A percentile compares a stretch with the other conserved stretches of the same genome.
phyloP scores from a whole-genome alignment of 2,329 filamentous ascomycete species.

The Aspergillus fijiensis region DNA sequence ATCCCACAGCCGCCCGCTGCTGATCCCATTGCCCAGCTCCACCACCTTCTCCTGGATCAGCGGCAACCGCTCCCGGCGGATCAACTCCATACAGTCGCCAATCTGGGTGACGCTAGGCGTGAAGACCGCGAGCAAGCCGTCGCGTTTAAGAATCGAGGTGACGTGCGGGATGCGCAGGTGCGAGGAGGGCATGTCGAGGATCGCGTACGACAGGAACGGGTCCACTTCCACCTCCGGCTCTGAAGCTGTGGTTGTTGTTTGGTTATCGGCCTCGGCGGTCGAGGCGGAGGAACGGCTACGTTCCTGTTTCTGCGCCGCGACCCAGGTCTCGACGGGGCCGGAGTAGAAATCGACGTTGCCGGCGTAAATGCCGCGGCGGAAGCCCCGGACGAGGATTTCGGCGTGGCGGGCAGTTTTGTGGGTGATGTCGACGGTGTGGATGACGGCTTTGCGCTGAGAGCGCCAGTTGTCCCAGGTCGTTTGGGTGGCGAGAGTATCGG shows the following conservation, averaged over 20 bases:
- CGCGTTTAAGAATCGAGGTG: conserved; percentile 57
- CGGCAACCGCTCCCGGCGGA: conserved; percentile 56
- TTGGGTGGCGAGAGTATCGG: conserved; percentile 23
- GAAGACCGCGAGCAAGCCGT: conserved; percentile 69
- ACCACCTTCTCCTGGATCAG: conserved; percentile 49
- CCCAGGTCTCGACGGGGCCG: conserved; percentile 64
- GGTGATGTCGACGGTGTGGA: conserved; percentile 72
- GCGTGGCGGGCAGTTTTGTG: conserved; percentile 64
- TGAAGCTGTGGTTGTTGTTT: not conserved
- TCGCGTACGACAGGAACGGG: conserved; percentile 69
- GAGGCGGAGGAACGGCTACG: conserved; percentile 25
- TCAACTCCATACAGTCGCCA: conserved; percentile 59
- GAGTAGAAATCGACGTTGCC: conserved; percentile 72
- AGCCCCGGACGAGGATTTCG: conserved; percentile 63
- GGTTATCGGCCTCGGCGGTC: not conserved
- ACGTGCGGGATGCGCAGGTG: conserved; percentile 51
- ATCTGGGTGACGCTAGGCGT: conserved; percentile 78
- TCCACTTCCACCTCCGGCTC: conserved; percentile 22
- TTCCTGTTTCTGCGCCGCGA: conserved; percentile 52
- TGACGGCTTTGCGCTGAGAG: conserved; percentile 61
- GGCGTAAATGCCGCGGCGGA: conserved; percentile 68
- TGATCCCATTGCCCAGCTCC: conserved; percentile 48
- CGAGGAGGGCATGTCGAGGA: conserved; percentile 71
- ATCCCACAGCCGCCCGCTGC: conserved; percentile 50
- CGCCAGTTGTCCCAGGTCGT: conserved; percentile 48